A percentile compares a stretch with the other conserved stretches of the same genome.
These are phyloP conservation scores for Trypanosomatidae sp. DNA, from an alignment of 208 protist species.

Conservation along the genomic window DNA sequence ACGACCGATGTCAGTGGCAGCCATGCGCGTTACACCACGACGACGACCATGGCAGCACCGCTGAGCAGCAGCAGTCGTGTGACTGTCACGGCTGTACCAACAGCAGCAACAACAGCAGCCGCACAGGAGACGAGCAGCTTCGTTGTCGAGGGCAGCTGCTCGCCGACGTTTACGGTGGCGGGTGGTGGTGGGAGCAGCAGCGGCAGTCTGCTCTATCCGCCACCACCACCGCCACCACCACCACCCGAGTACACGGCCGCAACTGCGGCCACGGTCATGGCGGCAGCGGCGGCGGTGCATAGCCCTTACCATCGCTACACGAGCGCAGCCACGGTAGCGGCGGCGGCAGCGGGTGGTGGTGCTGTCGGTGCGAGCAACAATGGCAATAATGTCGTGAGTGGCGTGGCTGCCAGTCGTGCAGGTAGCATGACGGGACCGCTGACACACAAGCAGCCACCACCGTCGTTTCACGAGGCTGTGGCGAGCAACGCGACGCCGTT, in stretches of 20 bases:
- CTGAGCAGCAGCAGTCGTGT: conserved; percentile 2
- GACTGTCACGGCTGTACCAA: no score
- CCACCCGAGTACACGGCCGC: conserved; percentile 12
- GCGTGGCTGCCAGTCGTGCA: no score
- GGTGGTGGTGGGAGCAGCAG: no score
- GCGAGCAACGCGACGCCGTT: conserved; percentile 19
- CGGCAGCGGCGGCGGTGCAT: conserved; percentile 3
- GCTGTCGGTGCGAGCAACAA: no score
- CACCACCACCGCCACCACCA: conserved; percentile 8
- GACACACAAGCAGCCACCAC: conserved; percentile 23
- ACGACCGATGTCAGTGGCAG: conserved; percentile 1
- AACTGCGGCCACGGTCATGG: conserved; percentile 15
- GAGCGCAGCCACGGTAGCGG: neutral
- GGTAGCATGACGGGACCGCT: no score
- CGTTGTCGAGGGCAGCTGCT: conserved; percentile 26
- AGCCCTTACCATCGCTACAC: conserved; percentile 19
- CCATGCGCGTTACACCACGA: conserved; percentile 17
- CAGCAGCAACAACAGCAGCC: no score
- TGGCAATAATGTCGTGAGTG: no score
- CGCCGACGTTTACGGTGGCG: no score
- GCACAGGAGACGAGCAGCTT: conserved; percentile 15
- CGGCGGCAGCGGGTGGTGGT: no score
- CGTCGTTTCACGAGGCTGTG: conserved; percentile 61
- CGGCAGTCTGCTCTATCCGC: conserved; percentile 7
- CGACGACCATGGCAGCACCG: conserved; percentile 4